A percentile compares a stretch with the other conserved stretches of the same genome.
Conservation (phyloP, 495 filamentous ascomycete genomes). For the Cercophora sp. region DNA sequence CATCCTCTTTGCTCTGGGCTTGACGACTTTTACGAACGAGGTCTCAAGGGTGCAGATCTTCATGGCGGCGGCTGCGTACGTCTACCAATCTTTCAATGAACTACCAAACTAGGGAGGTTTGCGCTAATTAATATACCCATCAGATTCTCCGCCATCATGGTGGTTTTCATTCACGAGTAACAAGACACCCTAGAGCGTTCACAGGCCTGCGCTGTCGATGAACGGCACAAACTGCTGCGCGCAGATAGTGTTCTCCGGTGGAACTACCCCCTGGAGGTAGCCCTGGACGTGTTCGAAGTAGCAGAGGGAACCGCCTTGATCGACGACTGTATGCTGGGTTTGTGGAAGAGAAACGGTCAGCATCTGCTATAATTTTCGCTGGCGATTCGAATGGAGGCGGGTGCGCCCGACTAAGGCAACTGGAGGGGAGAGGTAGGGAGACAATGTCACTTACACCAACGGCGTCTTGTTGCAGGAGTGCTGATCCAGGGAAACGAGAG, state of each 20-base stretch:
- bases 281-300: constrained; percentile 3
- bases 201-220: neutral
- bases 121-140: neutral
- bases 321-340: constrained; percentile 2
- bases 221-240: neutral
- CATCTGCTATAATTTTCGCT: neutral
- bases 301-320: neutral
- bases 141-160: constrained; percentile 9
- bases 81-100: neutral
- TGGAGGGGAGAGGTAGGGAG: neutral
- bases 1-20: constrained; percentile 18
- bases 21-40: constrained; percentile 16
- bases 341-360: neutral
- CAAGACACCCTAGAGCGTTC: no score
- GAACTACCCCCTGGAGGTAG: constrained; percentile 1
- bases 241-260: neutral
- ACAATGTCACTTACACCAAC: constrained; percentile 1
- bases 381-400: neutral
- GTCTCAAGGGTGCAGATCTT: constrained; percentile 20
- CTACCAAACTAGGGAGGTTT: neutral
- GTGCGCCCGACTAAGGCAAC: neutral
- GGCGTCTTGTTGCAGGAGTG: neutral
- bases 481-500: constrained; percentile 1
- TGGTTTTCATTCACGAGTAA: constrained; percentile 9
- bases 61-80: constrained; percentile 20